Evolutionary conservation across 495 filamentous ascomycete genomes (phyloP), one percentile per base, ranked within the genome.

Genomic region (Parathielavia hyrcaniae): DNA sequence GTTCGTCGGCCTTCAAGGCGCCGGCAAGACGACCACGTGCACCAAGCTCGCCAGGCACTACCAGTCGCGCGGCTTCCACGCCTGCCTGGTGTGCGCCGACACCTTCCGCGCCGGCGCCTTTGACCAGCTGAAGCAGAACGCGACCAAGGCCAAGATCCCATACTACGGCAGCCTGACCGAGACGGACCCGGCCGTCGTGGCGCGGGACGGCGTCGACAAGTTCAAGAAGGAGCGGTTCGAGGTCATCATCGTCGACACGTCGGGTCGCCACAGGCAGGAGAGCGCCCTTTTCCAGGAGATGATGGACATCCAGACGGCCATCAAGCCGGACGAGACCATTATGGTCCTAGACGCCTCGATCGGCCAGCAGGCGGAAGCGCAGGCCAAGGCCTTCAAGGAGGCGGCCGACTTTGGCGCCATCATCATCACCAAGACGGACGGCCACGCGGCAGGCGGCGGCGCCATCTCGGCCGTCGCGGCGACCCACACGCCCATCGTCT

Each of bases 181-280:
- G 69, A 97, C 91, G 10, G 95, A 99, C 69, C 93, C 93, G 1
- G 92, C 90, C 5, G 83, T 90, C 26, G 95, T 99, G 19, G 90
- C 95, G 1, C 80, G 84, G 2, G 93, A 97, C 64, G 93, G 93
- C 69, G 95, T 99, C 13, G 91, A 95, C 35, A 95, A 96, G 73
- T 99, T 99, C 79, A 97, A 95, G 78, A 97, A 96, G 75, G 95
- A 99, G 79, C 79, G 85, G 5, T 99, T 97, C 69, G 93, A 99
- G 73, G 85, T 99, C 52, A 99, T 99, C 62, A 96, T 99, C 60
- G 93, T 99, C 17, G 93, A 99, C 77, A 99, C 93, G 2, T 90
- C 85, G 57, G 93, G 93, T 63, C 80, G 93, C 58, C 93, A 99
- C 76, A 81, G 88, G 66, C 93, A 99, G 64, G 95, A 97, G 73